Evolutionary conservation across 139 green algal genomes (phyloP).

Genomic region (Ettlia oleoabundans): DNA sequence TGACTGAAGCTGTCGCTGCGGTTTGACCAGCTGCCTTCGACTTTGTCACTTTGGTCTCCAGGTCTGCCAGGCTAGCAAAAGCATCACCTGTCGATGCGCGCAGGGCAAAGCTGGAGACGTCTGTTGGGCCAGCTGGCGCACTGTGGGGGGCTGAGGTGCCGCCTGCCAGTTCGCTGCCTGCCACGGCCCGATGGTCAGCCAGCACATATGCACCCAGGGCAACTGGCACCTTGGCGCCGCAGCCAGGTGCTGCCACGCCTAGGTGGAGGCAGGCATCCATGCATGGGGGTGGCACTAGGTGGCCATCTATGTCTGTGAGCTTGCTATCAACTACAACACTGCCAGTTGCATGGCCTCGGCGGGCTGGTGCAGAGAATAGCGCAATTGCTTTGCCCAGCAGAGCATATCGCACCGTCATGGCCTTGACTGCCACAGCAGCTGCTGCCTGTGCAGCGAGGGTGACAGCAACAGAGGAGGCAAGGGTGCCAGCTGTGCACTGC

Average conservation of each 20-base stretch:
- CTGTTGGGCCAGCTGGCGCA: not conserved
- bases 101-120: slow-evolving; percentile 38
- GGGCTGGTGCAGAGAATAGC: too few species aligned
- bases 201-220: slow-evolving; percentile 32
- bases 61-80: slow-evolving; percentile 17
- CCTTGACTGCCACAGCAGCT: not conserved
- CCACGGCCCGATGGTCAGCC: not conserved
- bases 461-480: not conserved
- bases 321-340: not conserved
- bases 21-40: slow-evolving; percentile 2
- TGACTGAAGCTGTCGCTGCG: not conserved
- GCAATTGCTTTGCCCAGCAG: too few species aligned
- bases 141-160: slow-evolving; percentile 29
- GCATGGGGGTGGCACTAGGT: slow-evolving; percentile 45
- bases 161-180: slow-evolving; percentile 18
- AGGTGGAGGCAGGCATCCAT: slow-evolving; percentile 59
- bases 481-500: not conserved
- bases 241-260: slow-evolving; percentile 36
- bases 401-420: too few species aligned
- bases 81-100: not conserved
- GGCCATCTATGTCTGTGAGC: slow-evolving; percentile 32
- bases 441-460: not conserved
- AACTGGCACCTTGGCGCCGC: slow-evolving; percentile 49
- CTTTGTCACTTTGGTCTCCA: slow-evolving; percentile 41
- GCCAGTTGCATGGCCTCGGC: slow-evolving; percentile 24